A percentile compares a stretch with the other conserved stretches of the same genome.
phyloP scores from a whole-genome alignment of 78 protist species.

The Pelomyxa schiedti region DNA sequence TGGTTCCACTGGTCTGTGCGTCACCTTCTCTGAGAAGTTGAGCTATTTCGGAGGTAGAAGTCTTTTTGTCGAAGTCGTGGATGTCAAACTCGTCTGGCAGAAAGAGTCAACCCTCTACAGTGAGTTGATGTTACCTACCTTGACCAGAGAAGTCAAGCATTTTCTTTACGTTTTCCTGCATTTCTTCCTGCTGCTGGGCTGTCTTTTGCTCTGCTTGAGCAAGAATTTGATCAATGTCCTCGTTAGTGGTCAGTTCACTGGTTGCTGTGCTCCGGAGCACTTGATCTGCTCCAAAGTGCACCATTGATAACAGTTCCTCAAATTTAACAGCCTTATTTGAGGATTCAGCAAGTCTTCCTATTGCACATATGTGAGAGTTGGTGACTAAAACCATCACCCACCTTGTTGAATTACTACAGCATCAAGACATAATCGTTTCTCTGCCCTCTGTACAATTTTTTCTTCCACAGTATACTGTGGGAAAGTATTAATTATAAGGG shows the following conservation, averaged over 20 bases:
- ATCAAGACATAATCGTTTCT: slow-evolving; percentile 87
- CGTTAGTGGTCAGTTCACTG: slow-evolving; percentile 21
- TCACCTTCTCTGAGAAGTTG: background rate
- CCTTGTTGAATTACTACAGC: slow-evolving; percentile 94
- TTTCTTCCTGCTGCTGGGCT: slow-evolving; percentile 7
- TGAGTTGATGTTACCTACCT: slow-evolving; percentile 48
- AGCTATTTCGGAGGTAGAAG: background rate
- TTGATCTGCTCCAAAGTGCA: slow-evolving; percentile 85
- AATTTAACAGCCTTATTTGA: slow-evolving; percentile 37
- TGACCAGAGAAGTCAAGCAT: slow-evolving; percentile 34
- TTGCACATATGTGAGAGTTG: too few relatives aligned
- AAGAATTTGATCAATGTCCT: slow-evolving; percentile 65
- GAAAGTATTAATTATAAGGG: background rate
- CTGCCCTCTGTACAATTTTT: slow-evolving; percentile 86
- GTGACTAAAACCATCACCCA: slow-evolving; percentile 41
- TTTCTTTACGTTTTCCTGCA: background rate
- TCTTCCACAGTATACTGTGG: slow-evolving; percentile 82
- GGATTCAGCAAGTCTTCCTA: too few relatives aligned
- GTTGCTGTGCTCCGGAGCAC: slow-evolving; percentile 65
- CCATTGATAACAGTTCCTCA: slow-evolving; percentile 74
- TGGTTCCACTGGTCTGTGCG: background rate
- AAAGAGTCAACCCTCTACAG: slow-evolving; percentile 78
- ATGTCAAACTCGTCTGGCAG: background rate
- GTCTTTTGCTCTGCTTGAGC: slow-evolving; percentile 53
- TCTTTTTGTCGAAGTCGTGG: background rate